These are phyloP conservation scores for Neurospora africana DNA, from an alignment of 495 filamentous ascomycete genomes.

Conservation along the genomic window DNA sequence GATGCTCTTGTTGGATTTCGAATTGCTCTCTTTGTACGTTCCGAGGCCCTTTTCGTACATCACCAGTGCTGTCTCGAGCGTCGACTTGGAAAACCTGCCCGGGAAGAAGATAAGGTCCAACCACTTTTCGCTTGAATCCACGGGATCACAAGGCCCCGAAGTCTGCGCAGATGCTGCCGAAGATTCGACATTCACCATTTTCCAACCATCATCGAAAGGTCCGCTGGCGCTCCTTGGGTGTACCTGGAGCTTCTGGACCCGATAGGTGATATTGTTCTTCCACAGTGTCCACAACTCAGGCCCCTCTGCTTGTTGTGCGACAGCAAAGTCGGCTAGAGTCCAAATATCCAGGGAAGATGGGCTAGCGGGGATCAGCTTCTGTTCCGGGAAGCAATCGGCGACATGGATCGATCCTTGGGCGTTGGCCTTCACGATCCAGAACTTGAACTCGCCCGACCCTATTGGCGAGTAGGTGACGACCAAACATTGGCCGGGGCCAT, in stretches of 20 bases:
- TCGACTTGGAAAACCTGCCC: conserved; percentile 60
- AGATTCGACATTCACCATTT: conserved; percentile 55
- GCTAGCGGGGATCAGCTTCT: conserved; percentile 53
- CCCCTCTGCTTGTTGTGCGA: conserved; percentile 34
- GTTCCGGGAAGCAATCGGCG: conserved; percentile 55
- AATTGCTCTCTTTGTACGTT: conserved; percentile 24
- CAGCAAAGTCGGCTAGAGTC: conserved; percentile 76
- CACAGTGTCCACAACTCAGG: conserved; percentile 74
- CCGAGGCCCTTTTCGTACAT: conserved; percentile 58
- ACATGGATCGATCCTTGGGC: conserved; percentile 52
- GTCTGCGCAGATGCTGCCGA: conserved; percentile 43
- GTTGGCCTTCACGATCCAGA: conserved; percentile 69
- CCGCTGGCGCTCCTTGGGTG: conserved; percentile 24
- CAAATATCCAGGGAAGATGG: conserved; percentile 68
- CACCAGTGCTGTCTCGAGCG: conserved; percentile 70
- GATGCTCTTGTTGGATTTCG: conserved; percentile 37
- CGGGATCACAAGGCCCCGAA: conserved; percentile 48
- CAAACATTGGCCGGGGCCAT: conserved; percentile 55
- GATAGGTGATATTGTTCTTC: conserved; percentile 72
- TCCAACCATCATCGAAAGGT: conserved; percentile 65
- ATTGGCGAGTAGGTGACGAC: conserved; percentile 80
- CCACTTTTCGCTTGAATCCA: conserved; percentile 57
- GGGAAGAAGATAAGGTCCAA: conserved; percentile 70
- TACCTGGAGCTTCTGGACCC: conserved; percentile 48
- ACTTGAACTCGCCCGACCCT: conserved; percentile 84